Conservation (phyloP, 495 filamentous ascomycete genomes). For the Xylaria nigripes region DNA sequence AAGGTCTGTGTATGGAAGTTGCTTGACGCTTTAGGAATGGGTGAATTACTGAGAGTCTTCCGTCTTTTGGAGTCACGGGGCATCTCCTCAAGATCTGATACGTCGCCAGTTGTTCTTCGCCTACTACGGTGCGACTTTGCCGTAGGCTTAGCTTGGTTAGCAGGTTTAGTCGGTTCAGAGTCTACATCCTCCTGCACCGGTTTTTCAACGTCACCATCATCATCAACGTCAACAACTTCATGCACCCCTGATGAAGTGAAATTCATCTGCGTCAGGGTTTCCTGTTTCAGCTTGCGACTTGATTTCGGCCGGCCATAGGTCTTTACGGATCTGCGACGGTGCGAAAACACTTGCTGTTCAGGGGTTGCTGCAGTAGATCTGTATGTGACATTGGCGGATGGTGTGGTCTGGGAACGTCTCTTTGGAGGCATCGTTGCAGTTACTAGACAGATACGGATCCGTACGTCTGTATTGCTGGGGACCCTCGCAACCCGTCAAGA, state of each 20-base stretch:
- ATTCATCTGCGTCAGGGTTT: constrained; percentile 45
- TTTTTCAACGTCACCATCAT: constrained; percentile 1
- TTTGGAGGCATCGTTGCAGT: constrained; percentile 26
- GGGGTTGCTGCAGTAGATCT: constrained; percentile 34
- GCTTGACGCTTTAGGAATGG: constrained; percentile 20
- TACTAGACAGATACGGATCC: background rate
- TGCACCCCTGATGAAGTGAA: constrained; percentile 25
- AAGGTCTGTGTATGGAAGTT: constrained; percentile 38
- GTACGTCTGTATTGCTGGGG: background rate
- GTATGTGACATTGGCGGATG: constrained; percentile 11
- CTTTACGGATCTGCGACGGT: constrained; percentile 25
- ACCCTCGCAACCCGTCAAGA: too few relatives aligned
- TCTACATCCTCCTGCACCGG: constrained; percentile 10
- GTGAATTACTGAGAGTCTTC: constrained; percentile 38
- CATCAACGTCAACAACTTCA: constrained; percentile 8
- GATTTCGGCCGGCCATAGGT: constrained; percentile 33
- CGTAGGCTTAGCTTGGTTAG: constrained; percentile 8
- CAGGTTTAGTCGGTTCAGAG: constrained; percentile 8
- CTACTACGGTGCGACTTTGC: constrained; percentile 15
- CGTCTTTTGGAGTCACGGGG: constrained; percentile 23
- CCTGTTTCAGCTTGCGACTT: constrained; percentile 27
- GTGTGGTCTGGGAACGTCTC: constrained; percentile 19
- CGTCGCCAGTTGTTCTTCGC: constrained; percentile 21
- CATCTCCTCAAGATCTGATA: constrained; percentile 13
- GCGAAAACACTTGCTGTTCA: constrained; percentile 34